Evolutionary conservation across 371 early-diverging fungal genomes (phyloP).

Genomic region (Neoconidiobolus thromboides): DNA sequence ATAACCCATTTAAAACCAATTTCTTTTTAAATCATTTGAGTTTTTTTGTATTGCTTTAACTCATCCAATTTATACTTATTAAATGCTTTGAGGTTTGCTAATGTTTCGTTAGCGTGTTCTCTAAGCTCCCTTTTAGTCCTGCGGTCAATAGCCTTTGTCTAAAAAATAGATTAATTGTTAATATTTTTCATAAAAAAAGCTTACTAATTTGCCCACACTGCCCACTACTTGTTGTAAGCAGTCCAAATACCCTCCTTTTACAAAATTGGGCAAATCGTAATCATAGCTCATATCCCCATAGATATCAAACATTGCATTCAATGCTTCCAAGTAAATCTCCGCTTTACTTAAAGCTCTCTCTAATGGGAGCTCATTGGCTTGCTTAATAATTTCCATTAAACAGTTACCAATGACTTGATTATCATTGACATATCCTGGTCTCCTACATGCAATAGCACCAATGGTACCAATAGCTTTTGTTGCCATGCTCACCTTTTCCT

Average conservation of each 20-base stretch:
- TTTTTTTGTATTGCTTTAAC: slow-evolving; percentile 9
- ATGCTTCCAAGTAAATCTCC: slow-evolving; percentile 43
- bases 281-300: slow-evolving; percentile 69
- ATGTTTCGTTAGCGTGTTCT: slow-evolving; percentile 59
- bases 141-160: slow-evolving; percentile 48
- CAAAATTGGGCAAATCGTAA: slow-evolving; percentile 64
- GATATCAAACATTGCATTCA: slow-evolving; percentile 73
- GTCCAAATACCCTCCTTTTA: slow-evolving; percentile 35
- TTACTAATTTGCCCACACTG: slow-evolving; percentile 24
- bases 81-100: slow-evolving; percentile 62
- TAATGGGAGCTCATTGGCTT: neutral
- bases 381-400: slow-evolving; percentile 23
- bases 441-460: slow-evolving; percentile 43
- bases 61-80: slow-evolving; percentile 64
- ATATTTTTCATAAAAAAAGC: neutral
- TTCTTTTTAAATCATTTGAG: neutral
- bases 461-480: slow-evolving; percentile 51
- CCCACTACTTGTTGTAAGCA: slow-evolving; percentile 31
- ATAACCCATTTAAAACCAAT: neutral
- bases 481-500: neutral
- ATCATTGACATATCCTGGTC: slow-evolving; percentile 42
- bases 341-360: slow-evolving; percentile 12
- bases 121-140: slow-evolving; percentile 47
- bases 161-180: slow-evolving; percentile 8
- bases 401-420: slow-evolving; percentile 55